Conservation (phyloP, 2,329 filamentous ascomycete species). For the Aspergillus arachidicola region DNA sequence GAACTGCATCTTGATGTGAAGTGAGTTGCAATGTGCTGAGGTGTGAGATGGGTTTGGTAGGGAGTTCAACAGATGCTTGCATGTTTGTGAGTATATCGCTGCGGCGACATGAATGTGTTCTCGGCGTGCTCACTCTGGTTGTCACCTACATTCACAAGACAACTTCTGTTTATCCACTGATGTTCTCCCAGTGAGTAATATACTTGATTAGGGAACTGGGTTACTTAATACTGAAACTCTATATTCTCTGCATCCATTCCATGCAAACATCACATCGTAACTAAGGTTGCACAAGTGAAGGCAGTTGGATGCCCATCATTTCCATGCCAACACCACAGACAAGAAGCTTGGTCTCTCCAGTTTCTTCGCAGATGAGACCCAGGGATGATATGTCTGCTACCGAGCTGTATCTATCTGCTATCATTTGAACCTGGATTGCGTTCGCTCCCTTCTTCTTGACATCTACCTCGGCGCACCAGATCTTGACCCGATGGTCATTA, state of each 20-base stretch:
- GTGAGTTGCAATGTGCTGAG: background rate
- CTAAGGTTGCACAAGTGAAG: background rate
- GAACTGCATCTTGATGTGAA: background rate
- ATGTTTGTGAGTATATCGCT: background rate
- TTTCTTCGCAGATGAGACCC: conserved; percentile 36
- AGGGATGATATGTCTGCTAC: conserved; percentile 60
- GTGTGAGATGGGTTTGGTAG: background rate
- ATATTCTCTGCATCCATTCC: background rate
- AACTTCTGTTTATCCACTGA: background rate
- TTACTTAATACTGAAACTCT: background rate
- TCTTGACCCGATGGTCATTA: conserved; percentile 51
- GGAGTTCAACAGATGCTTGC: background rate
- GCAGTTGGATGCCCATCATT: conserved; percentile 33
- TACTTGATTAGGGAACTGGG: background rate
- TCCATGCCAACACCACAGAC: conserved; percentile 56
- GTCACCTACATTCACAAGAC: background rate
- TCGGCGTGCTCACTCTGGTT: background rate
- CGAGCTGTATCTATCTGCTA: conserved; percentile 44
- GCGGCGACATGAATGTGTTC: background rate
- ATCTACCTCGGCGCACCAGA: conserved; percentile 43
- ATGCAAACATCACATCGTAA: conserved; percentile 13
- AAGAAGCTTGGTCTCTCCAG: conserved; percentile 34
- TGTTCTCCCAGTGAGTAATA: background rate
- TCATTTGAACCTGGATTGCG: conserved; percentile 27
- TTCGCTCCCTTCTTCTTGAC: conserved; percentile 19